Evolutionary conservation across 1,284 basidiomycete genomes (phyloP).

Genomic region (Trametes versicolor): DNA sequence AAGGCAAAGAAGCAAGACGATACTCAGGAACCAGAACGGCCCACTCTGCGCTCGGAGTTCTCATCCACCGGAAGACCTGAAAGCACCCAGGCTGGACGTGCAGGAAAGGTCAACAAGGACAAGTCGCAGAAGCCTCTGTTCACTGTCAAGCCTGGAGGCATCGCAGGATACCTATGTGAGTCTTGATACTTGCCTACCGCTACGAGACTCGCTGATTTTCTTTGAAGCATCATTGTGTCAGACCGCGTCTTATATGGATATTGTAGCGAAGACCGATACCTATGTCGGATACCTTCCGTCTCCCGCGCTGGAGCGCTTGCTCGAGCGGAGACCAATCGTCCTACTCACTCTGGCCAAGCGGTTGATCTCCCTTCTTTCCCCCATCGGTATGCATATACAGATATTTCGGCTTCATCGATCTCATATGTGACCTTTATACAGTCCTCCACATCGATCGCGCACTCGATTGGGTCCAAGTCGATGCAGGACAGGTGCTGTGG

Average conservation of each 20-base stretch:
- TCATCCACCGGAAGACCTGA: slow-evolving; percentile 9
- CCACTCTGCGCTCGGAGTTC: slow-evolving; percentile 25
- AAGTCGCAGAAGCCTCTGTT: slow-evolving; percentile 75
- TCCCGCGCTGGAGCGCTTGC: slow-evolving; percentile 86
- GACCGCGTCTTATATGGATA: slow-evolving; percentile 95
- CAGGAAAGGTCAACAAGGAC: slow-evolving; percentile 22
- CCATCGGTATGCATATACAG: slow-evolving; percentile 68
- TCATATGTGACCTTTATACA: slow-evolving; percentile 41
- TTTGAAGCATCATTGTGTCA: slow-evolving; percentile 85
- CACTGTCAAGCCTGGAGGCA: slow-evolving; percentile 96
- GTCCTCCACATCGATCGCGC: slow-evolving; percentile 98
- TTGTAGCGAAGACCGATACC: slow-evolving; percentile 95
- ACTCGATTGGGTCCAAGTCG: slow-evolving; percentile 98
- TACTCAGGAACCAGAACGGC: slow-evolving; percentile 14
- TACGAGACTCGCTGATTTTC: neutral
- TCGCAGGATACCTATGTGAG: slow-evolving; percentile 94
- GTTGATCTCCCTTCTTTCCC: slow-evolving; percentile 92
- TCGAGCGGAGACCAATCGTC: slow-evolving; percentile 96
- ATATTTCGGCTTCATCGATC: neutral
- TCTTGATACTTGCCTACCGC: neutral
- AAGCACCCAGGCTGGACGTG: slow-evolving; percentile 16
- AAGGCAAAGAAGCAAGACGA: slow-evolving; percentile 23
- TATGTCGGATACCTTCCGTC: slow-evolving; percentile 96
- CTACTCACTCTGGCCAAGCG: slow-evolving; percentile 97
- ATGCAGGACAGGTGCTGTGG: slow-evolving; percentile 93